phyloP scores from a whole-genome alignment of 768 basidiomycete species.

The Agaricus subrufescens region DNA sequence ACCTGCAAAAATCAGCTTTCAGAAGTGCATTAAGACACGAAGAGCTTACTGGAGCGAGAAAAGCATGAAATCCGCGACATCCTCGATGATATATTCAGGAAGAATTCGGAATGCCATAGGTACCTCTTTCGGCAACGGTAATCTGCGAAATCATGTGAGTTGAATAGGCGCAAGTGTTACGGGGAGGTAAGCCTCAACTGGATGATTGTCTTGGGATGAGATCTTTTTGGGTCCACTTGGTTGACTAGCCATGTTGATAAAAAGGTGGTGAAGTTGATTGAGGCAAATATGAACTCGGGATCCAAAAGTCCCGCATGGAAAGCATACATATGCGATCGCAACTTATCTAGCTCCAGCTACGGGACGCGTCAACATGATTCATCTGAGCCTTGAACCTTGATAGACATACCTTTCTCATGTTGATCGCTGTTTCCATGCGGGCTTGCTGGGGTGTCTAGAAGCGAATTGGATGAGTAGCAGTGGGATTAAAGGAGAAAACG shows the following conservation, averaged over 20 bases:
- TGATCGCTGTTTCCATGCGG: slow-evolving; percentile 74
- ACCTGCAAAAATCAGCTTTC: slow-evolving; percentile 25
- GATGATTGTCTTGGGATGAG: slow-evolving; percentile 65
- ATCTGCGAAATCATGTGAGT: slow-evolving; percentile 33
- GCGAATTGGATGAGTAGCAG: not conserved
- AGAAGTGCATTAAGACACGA: not conserved
- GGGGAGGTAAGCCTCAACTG: slow-evolving; percentile 44
- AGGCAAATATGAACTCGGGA: slow-evolving; percentile 75
- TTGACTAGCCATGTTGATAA: slow-evolving; percentile 93
- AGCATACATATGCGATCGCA: slow-evolving; percentile 70
- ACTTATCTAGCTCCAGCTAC: slow-evolving; percentile 64
- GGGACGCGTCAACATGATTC: not conserved
- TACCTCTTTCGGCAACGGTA: slow-evolving; percentile 83
- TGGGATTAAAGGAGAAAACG: not conserved
- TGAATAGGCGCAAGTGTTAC: not conserved
- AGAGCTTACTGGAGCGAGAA: slow-evolving; percentile 71
- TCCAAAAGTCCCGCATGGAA: slow-evolving; percentile 85
- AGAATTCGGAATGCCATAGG: slow-evolving; percentile 82
- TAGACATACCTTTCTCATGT: slow-evolving; percentile 62
- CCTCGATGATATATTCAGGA: slow-evolving; percentile 93
- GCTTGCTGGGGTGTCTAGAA: slow-evolving; percentile 64
- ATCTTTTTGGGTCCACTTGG: slow-evolving; percentile 75
- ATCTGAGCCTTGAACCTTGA: not conserved
- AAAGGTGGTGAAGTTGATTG: slow-evolving; percentile 82
- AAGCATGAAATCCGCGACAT: slow-evolving; percentile 84